A percentile compares a stretch with the other conserved stretches of the same genome.
These are phyloP conservation scores for Fraxinus platypoda DNA, from an alignment of 305 asterid species.

Conservation along the genomic window DNA sequence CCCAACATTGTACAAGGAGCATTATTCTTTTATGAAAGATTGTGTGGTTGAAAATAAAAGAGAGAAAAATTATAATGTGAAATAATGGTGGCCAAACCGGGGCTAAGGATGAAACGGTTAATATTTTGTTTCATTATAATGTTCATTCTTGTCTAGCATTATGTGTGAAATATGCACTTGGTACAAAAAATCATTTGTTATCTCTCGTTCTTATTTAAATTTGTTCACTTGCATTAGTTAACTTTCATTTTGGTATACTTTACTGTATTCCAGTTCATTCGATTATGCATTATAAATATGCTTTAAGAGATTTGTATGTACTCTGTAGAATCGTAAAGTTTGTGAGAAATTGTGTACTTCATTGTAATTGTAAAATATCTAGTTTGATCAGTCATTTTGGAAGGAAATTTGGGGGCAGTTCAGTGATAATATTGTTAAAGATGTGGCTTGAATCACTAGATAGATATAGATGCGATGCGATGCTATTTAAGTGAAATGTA, in stretches of 20 bases:
- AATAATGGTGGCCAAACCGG: no score
- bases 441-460: not conserved
- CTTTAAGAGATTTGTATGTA: not conserved
- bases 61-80: no score
- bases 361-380: not conserved
- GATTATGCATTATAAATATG: not conserved
- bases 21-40: no score
- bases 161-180: not conserved
- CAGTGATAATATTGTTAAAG: not conserved
- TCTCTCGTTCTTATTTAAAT: not conserved
- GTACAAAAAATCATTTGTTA: not conserved
- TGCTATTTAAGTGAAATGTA: not conserved
- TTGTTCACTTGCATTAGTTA: not conserved
- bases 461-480: not conserved
- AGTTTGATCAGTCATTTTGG: not conserved
- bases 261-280: not conserved
- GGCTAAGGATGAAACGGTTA: not conserved
- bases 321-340: not conserved
- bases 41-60: no score
- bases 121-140: not conserved
- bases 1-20: no score
- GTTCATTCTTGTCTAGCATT: not conserved
- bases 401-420: not conserved
- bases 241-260: not conserved
- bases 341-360: not conserved